Base-by-base conservation (phyloP, 352 stramenopile genomes). In the Aphanomyces astaci region DNA sequence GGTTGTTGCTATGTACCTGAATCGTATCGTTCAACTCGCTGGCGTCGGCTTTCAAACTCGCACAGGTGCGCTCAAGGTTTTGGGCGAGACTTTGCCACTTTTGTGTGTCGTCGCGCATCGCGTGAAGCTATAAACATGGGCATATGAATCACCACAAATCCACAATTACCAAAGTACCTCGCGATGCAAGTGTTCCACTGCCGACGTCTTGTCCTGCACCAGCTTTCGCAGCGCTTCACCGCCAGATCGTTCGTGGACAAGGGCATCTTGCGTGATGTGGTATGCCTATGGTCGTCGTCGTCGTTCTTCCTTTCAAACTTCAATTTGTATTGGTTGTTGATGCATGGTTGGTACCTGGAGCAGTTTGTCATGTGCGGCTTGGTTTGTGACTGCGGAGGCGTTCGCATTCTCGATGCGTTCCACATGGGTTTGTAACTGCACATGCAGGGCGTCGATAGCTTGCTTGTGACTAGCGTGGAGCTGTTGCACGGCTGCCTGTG, bases 181-280 rank as follows among this genome's bases (percentile, higher is more conserved):
- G 25, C 59, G 46, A 30, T 49, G n/a, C 28, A 52, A 17, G 24
- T 24, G 17, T 33, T 68, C 62, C 28, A 68, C 11, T 10, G 25
- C 43, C 10, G n/a, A 19, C n/a, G 62, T 28, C 33, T 68, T 68
- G 2, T 68, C 62, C 4, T 57, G 15, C n/a, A 68, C 2, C 30
- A 59, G 31, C 17, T 1, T 33, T n/a, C 62, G 62, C 32, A 68
- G 33, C 7, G 43, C 43, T 17, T 68, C 62, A 1, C n/a, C 24
- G 31, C 28, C 33, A 10, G 24, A 45, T 4, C 62, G 43, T 32
- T 68, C 62, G 22, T 68, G 62, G 11, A 24, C 30, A 24, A 68
- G 32, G 24, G 62, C 25, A 7, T 68, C 62, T 24, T 68, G 62
- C n/a, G 62, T 68, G n/a, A 68, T 49, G 7, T n/a, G 31, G 45